These are phyloP conservation scores for Brassica rapa DNA, from an alignment of 345 rosid species.

Conservation along the genomic window DNA sequence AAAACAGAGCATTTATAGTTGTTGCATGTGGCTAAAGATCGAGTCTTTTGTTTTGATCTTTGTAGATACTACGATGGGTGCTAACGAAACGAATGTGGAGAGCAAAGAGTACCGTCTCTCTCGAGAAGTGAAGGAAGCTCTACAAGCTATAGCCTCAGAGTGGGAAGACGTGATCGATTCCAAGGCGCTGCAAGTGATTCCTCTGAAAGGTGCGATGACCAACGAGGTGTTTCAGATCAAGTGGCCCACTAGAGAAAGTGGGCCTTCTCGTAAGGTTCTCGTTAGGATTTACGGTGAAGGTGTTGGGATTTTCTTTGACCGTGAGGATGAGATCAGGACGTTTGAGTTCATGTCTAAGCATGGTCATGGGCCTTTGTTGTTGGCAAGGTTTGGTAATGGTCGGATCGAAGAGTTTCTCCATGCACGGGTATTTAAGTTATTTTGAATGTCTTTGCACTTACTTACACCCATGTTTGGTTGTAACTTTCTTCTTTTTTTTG, in stretches of 20 bases:
- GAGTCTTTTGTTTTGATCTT: background rate
- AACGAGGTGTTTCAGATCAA: conserved; percentile 84
- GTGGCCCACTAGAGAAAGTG: conserved; percentile 61
- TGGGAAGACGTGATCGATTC: conserved; percentile 76
- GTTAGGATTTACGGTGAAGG: conserved; percentile 94
- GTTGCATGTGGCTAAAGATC: conserved; percentile 18
- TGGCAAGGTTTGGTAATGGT: conserved; percentile 75
- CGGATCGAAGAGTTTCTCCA: conserved; percentile 85
- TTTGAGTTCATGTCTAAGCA: conserved; percentile 84
- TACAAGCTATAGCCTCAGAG: conserved; percentile 59
- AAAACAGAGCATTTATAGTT: background rate
- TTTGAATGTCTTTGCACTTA: background rate
- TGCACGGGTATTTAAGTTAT: conserved; percentile 66
- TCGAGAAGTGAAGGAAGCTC: conserved; percentile 51
- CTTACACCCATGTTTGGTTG: background rate
- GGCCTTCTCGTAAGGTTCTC: conserved; percentile 54
- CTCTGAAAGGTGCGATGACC: conserved; percentile 87
- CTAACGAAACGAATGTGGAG: conserved; percentile 30
- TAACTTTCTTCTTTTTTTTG: background rate
- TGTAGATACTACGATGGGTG: conserved; percentile 19
- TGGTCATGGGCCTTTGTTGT: conserved; percentile 90
- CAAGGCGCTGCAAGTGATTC: conserved; percentile 58
- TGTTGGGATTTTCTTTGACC: conserved; percentile 76
- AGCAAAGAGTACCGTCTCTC: conserved; percentile 37
- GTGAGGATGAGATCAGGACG: conserved; percentile 76